Evolutionary conservation across 768 basidiomycete species (phyloP).

Genomic region (Strobilomyces confusus): DNA sequence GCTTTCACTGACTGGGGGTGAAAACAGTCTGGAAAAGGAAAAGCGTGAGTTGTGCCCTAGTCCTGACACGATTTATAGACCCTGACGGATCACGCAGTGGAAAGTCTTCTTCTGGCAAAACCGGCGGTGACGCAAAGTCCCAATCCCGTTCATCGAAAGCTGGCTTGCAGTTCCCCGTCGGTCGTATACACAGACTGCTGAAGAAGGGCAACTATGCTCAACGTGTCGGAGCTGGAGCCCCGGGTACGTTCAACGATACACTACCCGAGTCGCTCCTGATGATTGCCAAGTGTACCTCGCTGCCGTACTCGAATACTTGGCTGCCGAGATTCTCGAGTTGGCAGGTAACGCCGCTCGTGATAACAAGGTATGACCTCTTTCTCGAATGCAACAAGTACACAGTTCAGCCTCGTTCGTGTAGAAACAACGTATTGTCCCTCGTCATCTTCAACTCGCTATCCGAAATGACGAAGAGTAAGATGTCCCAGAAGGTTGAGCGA

Average conservation of each 20-base stretch:
- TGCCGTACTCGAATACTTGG: constrained; percentile 83
- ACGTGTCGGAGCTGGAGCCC: constrained; percentile 66
- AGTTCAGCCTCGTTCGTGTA: constrained; percentile 1
- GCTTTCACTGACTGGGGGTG: constrained; percentile 7
- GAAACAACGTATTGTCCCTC: constrained; percentile 78
- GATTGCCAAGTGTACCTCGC: constrained; percentile 64
- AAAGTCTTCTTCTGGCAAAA: constrained; percentile 44
- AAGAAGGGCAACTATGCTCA: constrained; percentile 72
- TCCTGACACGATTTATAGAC: neutral
- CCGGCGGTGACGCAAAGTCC: constrained; percentile 50
- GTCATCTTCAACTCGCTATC: constrained; percentile 72
- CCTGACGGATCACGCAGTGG: constrained; percentile 30
- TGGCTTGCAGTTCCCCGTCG: constrained; percentile 72
- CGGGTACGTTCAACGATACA: constrained; percentile 39
- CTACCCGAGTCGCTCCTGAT: neutral
- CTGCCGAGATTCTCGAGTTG: constrained; percentile 83
- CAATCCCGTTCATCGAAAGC: constrained; percentile 66
- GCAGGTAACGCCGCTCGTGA: constrained; percentile 78
- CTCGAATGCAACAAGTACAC: neutral
- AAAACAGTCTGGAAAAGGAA: constrained; percentile 53
- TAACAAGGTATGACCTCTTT: constrained; percentile 45
- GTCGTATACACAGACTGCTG: constrained; percentile 76
- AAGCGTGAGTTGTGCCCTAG: constrained; percentile 36
- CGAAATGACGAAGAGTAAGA: constrained; percentile 71
- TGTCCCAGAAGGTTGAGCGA: neutral